Percentiles rank a stretch among this genome's conserved stretches.
phyloP scores from a whole-genome alignment of 2,329 filamentous ascomycete species.

The Penicillium capsulatum region DNA sequence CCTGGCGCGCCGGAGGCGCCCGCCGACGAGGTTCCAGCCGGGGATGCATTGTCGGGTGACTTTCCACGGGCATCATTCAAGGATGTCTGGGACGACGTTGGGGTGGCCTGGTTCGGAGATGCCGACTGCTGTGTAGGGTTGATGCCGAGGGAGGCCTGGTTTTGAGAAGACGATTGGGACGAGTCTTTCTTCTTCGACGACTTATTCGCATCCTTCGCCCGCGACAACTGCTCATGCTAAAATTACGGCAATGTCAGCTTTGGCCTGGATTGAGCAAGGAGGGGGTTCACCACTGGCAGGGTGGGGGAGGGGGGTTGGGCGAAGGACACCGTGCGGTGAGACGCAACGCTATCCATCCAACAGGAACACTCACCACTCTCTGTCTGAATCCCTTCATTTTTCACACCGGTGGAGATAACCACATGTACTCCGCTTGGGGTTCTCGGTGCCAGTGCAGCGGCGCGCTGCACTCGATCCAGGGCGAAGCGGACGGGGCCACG shows the following conservation, averaged over 20 bases:
- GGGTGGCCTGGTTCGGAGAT: conserved; percentile 64
- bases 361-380: conserved; percentile 73
- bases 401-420: conserved; percentile 32
- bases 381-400: conserved; percentile 97
- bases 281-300: conserved; percentile 9
- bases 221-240: conserved; percentile 78
- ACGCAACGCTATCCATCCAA: conserved; percentile 3
- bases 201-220: conserved; percentile 82
- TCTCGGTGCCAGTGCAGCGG: conserved; percentile 35
- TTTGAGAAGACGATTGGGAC: conserved; percentile 72
- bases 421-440: conserved; percentile 33
- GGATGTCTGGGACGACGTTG: conserved; percentile 83
- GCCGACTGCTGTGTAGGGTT: conserved; percentile 53
- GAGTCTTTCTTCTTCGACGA: conserved; percentile 61
- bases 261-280: conserved; percentile 9
- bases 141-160: conserved; percentile 50
- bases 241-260: conserved; percentile 1
- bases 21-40: conserved; percentile 26
- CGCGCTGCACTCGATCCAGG: conserved; percentile 35
- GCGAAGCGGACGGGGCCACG: conserved; percentile 23
- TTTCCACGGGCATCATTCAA: conserved; percentile 83
- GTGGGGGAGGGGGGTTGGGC: conserved; percentile 19
- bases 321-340: conserved; percentile 25
- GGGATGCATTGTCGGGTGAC: conserved; percentile 47
- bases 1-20: conserved; percentile 29